These are phyloP conservation scores for Fusarium abutilonis DNA, from an alignment of 2,329 filamentous ascomycete genomes.

Conservation along the genomic window DNA sequence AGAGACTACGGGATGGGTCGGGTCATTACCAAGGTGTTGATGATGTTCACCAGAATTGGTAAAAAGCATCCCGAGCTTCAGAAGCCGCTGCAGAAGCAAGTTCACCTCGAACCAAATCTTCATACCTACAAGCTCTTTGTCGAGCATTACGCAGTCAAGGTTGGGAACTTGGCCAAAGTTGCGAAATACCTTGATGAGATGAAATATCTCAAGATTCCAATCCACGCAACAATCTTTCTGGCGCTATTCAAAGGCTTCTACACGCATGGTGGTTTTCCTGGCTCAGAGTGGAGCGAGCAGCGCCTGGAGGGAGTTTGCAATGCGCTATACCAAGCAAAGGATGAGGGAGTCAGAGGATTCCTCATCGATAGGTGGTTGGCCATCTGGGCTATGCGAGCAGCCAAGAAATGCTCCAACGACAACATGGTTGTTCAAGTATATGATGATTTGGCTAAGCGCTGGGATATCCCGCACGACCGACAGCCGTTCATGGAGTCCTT, in stretches of 20 bases:
- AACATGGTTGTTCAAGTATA: constrained; percentile 66
- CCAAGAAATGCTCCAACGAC: constrained; percentile 65
- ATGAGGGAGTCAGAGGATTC: constrained; percentile 58
- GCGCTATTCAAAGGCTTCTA: constrained; percentile 85
- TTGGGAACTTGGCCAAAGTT: constrained; percentile 78
- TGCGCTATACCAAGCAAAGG: constrained; percentile 67
- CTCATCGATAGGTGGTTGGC: constrained; percentile 69
- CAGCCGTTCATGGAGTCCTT: constrained; percentile 60
- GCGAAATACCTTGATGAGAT: constrained; percentile 82
- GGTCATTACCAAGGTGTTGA: constrained; percentile 64
- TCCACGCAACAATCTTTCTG: constrained; percentile 81
- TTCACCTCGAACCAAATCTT: constrained; percentile 76
- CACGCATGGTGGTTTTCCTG: constrained; percentile 70
- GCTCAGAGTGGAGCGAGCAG: constrained; percentile 76
- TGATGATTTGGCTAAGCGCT: constrained; percentile 58
- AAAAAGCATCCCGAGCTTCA: constrained; percentile 66
- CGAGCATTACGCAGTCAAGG: constrained; percentile 73
- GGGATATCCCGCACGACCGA: constrained; percentile 55
- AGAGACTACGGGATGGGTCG: constrained; percentile 59
- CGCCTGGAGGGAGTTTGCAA: constrained; percentile 75
- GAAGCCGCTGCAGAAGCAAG: constrained; percentile 65
- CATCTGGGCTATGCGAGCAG: constrained; percentile 70
- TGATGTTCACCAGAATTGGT: constrained; percentile 66
- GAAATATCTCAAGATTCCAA: constrained; percentile 71
- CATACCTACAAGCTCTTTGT: constrained; percentile 84